phyloP scores from a whole-genome alignment of 805 yeast genomes.

The Blastobotrys mokoenaii region DNA sequence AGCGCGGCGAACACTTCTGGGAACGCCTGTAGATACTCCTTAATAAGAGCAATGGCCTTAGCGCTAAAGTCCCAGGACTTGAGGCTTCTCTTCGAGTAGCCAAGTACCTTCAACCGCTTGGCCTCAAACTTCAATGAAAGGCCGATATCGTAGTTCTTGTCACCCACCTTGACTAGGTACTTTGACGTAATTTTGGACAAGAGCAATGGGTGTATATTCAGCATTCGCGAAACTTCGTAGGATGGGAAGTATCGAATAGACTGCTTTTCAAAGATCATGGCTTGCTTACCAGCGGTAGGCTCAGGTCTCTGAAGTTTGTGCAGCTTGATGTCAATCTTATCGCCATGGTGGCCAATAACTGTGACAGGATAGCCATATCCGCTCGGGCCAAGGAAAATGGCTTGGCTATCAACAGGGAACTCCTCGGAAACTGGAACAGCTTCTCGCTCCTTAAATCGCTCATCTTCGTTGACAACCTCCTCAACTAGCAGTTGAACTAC shows the following conservation, averaged over 20 bases:
- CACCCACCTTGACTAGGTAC: slow-evolving; percentile 49
- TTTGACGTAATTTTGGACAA: slow-evolving; percentile 73
- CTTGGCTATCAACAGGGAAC: slow-evolving; percentile 64
- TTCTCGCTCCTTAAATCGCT: slow-evolving; percentile 59
- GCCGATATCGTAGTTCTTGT: slow-evolving; percentile 61
- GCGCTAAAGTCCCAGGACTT: slow-evolving; percentile 80
- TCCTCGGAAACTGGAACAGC: slow-evolving; percentile 76
- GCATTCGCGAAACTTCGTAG: slow-evolving; percentile 48
- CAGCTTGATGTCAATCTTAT: slow-evolving; percentile 26
- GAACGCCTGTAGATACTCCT: slow-evolving; percentile 53
- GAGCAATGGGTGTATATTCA: slow-evolving; percentile 53
- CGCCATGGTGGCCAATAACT: slow-evolving; percentile 32
- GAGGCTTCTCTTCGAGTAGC: slow-evolving; percentile 62
- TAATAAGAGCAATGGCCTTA: slow-evolving; percentile 57
- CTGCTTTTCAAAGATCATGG: slow-evolving; percentile 49
- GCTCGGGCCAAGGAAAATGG: slow-evolving; percentile 73
- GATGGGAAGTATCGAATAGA: slow-evolving; percentile 57
- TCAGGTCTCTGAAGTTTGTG: slow-evolving; percentile 33
- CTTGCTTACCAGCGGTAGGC: slow-evolving; percentile 54
- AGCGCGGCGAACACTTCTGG: slow-evolving; percentile 46
- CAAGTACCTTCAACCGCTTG: slow-evolving; percentile 74
- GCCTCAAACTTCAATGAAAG: slow-evolving; percentile 77
- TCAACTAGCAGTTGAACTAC: slow-evolving; percentile 83
- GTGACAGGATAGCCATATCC: slow-evolving; percentile 75
- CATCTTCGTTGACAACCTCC: slow-evolving; percentile 62